Evolutionary conservation across 306 rosid genomes (phyloP), one percentile per base, ranked within the genome.

Genomic region (Rosa chinensis): DNA sequence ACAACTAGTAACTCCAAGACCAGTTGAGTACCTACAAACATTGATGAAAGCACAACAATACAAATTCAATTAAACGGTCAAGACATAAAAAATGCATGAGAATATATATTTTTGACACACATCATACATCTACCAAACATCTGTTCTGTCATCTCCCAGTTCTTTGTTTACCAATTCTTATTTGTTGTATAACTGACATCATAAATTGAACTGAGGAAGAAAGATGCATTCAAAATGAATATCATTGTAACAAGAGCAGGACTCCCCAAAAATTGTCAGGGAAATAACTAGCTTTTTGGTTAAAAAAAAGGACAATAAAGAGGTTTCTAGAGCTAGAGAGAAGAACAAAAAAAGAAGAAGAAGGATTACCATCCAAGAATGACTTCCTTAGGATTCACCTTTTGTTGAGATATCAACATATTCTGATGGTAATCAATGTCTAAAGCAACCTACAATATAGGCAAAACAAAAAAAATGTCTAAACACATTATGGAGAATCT

Each of bases 351-450:
- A 25, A 25, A 25, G 28, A 25, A 25, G 28, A 25, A 25, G 28
- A 25, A 25, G 28, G 28, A 70, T 81, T 91, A 92, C 99, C 99
- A 96, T 79, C 99, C 98, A 81, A 93, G 96, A 43, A 96, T 96
- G 79, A 87, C 87, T 85, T 96, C 99, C 85, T 93, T 96, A 8
- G 98, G 99, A 69, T 93, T 96, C 83, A 96, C 99, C 83, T 93
- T 96, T 77, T 91, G 96, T 81, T 91, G 98, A 44, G 98, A 91
- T 16, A 63, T 21, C 66, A 93, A 84, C 97, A 96, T 93, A 82
- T 89, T 96, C 80, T 90, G 98, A 75, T 96, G 99, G 75, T 96
- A 96, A 70, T 96, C 99, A 76, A 96, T 93, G 79, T 96, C 99
- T 87, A 96, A 70, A 53, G 99, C 98, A 77, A 95, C 98, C 99